Conservation (phyloP, 176 grass and related monocot genomes). For the Ananas comosus region DNA sequence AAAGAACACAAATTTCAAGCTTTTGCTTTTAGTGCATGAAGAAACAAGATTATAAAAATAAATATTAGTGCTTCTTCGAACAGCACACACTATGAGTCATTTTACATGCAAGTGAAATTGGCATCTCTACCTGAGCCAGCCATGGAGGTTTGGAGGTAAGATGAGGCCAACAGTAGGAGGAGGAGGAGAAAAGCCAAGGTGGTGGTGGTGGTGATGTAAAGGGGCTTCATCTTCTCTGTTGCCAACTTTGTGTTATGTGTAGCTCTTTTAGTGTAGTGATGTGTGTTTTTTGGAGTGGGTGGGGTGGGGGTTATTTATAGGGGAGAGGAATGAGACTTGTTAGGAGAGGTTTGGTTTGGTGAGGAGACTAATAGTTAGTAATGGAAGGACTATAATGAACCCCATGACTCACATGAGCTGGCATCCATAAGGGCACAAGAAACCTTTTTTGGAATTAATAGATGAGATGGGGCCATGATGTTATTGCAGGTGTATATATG, state of each 20-base stretch:
- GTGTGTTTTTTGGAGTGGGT: neutral
- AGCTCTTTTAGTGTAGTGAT: neutral
- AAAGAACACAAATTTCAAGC: too few species aligned
- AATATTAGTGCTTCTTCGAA: too few species aligned
- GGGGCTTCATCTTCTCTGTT: neutral
- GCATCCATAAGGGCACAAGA: too few species aligned
- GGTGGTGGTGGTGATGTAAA: neutral
- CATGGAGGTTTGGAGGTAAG: slow-evolving; percentile 14
- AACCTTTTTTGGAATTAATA: too few species aligned
- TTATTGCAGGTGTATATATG: too few species aligned
- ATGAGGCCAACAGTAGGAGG: slow-evolving; percentile 1
- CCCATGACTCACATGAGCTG: too few species aligned
- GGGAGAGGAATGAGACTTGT: neutral
- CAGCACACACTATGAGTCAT: too few species aligned
- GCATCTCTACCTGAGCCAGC: slow-evolving; percentile 18
- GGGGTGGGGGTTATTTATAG: neutral
- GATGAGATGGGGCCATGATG: too few species aligned
- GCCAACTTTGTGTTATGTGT: neutral
- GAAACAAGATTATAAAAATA: too few species aligned
- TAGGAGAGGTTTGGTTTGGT: neutral
- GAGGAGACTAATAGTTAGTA: neutral
- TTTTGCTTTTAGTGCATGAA: too few species aligned
- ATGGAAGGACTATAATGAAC: too few species aligned
- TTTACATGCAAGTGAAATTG: too few species aligned
- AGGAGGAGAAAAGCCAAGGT: slow-evolving; percentile 13